phyloP scores from a whole-genome alignment of 345 rosid genomes.

The Eucalyptus guilfoylei region DNA sequence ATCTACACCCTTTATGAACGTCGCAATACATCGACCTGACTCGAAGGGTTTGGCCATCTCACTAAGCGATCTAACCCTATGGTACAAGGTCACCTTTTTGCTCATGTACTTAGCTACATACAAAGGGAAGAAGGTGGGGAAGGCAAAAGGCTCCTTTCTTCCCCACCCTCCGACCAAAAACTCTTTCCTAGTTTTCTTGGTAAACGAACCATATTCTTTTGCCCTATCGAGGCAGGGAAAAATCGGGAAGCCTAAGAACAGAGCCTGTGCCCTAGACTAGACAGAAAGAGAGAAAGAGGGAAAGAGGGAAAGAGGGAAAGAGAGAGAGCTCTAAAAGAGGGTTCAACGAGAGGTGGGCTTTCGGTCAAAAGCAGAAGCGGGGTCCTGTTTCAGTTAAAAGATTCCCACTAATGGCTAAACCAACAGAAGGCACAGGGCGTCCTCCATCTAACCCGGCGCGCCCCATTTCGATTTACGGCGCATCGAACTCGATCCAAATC shows the following conservation, averaged over 20 bases:
- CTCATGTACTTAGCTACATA: background rate
- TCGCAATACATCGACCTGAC: background rate
- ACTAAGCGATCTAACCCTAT: background rate
- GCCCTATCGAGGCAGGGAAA: background rate
- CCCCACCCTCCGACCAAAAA: background rate
- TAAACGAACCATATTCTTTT: background rate
- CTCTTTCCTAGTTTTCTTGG: background rate
- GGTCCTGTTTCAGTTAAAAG: background rate
- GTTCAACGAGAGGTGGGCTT: background rate
- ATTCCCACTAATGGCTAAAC: background rate
- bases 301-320: background rate
- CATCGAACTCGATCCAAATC: background rate
- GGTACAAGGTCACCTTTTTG: background rate
- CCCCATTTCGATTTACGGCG: background rate
- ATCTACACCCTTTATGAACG: background rate
- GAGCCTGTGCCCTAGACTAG: background rate
- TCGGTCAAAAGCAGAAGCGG: background rate
- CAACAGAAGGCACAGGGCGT: background rate
- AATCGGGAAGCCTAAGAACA: background rate
- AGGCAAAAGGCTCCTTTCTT: background rate
- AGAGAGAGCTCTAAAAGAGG: background rate
- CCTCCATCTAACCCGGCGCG: background rate
- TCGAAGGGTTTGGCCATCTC: background rate
- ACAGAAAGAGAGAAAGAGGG: background rate
- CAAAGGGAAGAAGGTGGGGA: background rate